Evolutionary conservation across 805 yeast species (phyloP), one percentile per base, ranked within the genome.

Genomic region (Candida coleopterorum): DNA sequence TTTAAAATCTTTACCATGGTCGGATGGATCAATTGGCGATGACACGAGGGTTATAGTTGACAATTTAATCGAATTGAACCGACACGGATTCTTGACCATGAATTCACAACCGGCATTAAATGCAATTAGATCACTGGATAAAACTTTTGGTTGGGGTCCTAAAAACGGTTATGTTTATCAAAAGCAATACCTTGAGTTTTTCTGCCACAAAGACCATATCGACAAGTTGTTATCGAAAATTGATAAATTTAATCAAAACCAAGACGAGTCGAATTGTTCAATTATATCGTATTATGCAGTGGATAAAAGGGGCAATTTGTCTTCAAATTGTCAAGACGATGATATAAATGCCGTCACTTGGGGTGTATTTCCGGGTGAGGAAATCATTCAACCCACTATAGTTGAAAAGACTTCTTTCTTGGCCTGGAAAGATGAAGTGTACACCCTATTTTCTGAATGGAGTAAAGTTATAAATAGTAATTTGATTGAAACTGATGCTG

Each of bases 351-450:
- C 97, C 7, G 97, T 90, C 39, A 90, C 97, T 14, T 90, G 97
- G 97, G 97, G 97, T 45, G 87, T 89, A 38, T 88, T 86, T 77
- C 97, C 97, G 18, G 96, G 96, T 25, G 83, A 82, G 53, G 97
- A 90, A 63, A 84, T 90, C 37, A 72, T 86, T 45, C 97, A 90
- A 64, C 97, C 97, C 35, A 90, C 97, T 0, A 87, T 90, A 56
- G 97, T 90, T 15, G 97, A 90, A 58, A 82, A 80, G 52, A 78
- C 81, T 25, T 86, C 96, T 2, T 90, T 90, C 61, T 66, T 89
- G 49, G 97, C 97, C 10, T 90, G 97, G 97, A 89, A 87, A 58
- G 96, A 90, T 57, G 97, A 90, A 60, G 90, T 90, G 26, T 90
- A 74, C 70, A 72, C 87, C 44, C 79, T 90, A 43, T 72, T 88